Base-by-base conservation (phyloP, 129 eudicot genomes). In the Ambrosia artemisiifolia region DNA sequence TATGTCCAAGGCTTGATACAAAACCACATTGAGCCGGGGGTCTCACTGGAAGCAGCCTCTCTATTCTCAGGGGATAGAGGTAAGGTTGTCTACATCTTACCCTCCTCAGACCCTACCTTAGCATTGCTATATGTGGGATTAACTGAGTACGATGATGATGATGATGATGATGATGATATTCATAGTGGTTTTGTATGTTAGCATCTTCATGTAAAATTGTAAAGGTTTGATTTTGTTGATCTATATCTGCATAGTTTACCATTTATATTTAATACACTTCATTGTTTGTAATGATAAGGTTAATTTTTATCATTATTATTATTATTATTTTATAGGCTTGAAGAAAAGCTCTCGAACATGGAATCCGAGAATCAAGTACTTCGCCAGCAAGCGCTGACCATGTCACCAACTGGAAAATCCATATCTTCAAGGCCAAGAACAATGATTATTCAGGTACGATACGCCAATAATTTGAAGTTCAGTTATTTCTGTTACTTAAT, bases 311-410 rank as follows among this genome's bases (percentile, higher is more conserved):
- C 44, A 0, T 40, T 40, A 40, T 40, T 40, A 6, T 38, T 38
- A 38, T 40, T 40, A 55, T 76, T 61, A 63, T 28, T 40, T 38
- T 53, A 32, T 82, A 95, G 99, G 81, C 95, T 95, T 67, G 99
- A 95, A 81, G 99, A 95, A 78, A 95, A 91, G 71, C 90, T 95
- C 43, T 86, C 92, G 1, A 95, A 95, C 72, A 65, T 78, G 12
- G 99, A 95, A 74, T 95, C 99, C 5, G 99, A 95, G 86, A 90
- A 91, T 82, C 99, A 95, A 87, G 91, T 87, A 9, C 97, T 95
- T 67, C 99, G 99, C 75, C 99, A 95, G 82, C 97, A 95, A 86
- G 96, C 99, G 59, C 75, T 95, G 77, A 82, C 99, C 51, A 91
- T 95, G 95, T 88, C 99, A 50, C 97, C 99, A 48, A 86, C 95